Evolutionary conservation across 768 basidiomycete genomes (phyloP).

Genomic region (Zangia roseola): DNA sequence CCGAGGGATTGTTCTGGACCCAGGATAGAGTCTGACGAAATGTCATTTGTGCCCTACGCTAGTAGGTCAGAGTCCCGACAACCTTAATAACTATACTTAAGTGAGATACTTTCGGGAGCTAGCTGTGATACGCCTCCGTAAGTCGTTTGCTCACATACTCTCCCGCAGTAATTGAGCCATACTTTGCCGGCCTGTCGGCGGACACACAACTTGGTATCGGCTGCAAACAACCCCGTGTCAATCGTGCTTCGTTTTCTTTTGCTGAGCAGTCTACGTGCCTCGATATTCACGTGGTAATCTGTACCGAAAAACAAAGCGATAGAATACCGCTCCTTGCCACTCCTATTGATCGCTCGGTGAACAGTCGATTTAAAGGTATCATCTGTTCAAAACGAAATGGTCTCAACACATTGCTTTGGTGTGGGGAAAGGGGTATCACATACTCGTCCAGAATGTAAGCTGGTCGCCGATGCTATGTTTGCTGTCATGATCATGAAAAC

Average conservation of each 20-base stretch:
- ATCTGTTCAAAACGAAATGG: conserved; percentile 42
- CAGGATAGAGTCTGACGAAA: too few species aligned
- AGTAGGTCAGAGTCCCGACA: too few species aligned
- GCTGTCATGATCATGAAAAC: conserved; percentile 16
- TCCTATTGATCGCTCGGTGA: conserved; percentile 81
- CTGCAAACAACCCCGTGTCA: conserved; percentile 8
- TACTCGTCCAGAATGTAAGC: conserved; percentile 88
- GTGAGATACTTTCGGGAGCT: too few species aligned
- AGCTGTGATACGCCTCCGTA: conserved; percentile 39
- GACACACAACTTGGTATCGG: conserved; percentile 51
- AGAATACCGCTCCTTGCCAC: conserved; percentile 70
- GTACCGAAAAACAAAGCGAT: conserved; percentile 91
- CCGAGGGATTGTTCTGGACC: too few species aligned
- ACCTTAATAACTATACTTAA: too few species aligned
- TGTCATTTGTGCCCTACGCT: too few species aligned
- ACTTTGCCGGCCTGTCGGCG: conserved; percentile 56
- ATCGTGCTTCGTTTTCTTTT: neutral
- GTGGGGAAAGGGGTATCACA: conserved; percentile 13
- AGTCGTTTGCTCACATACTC: conserved; percentile 79
- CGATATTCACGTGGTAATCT: conserved; percentile 79
- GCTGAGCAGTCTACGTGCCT: conserved; percentile 45
- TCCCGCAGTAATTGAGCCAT: conserved; percentile 73
- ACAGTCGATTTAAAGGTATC: conserved; percentile 89
- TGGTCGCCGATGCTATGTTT: conserved; percentile 75
- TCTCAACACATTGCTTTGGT: neutral